These are phyloP conservation scores for Talaromyces verruculosus DNA, from an alignment of 2,329 filamentous ascomycete genomes.

Conservation along the genomic window DNA sequence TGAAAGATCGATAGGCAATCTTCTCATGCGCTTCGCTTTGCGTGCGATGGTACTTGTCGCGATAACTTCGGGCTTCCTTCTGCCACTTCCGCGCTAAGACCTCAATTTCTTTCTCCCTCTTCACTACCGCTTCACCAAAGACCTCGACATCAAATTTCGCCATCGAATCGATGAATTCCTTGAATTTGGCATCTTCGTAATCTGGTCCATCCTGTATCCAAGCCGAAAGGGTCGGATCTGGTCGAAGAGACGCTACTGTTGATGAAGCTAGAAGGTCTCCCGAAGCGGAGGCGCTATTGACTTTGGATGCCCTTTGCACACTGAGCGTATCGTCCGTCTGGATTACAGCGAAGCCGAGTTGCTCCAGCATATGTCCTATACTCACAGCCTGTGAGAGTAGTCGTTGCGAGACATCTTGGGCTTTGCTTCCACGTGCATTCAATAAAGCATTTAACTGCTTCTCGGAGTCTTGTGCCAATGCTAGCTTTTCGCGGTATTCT, in stretches of 20 bases:
- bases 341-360: slow-evolving; percentile 78
- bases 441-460: slow-evolving; percentile 54
- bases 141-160: slow-evolving; percentile 78
- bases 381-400: slow-evolving; percentile 82
- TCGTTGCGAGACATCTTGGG: slow-evolving; percentile 80
- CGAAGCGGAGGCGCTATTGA: slow-evolving; percentile 41
- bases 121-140: slow-evolving; percentile 81
- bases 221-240: slow-evolving; percentile 71
- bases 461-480: slow-evolving; percentile 33
- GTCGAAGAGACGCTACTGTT: slow-evolving; percentile 36
- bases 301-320: slow-evolving; percentile 68
- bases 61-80: slow-evolving; percentile 80
- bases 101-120: slow-evolving; percentile 90
- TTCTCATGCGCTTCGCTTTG: slow-evolving; percentile 91
- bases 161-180: slow-evolving; percentile 69
- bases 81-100: slow-evolving; percentile 91
- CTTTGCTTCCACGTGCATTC: slow-evolving; percentile 68
- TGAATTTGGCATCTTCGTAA: slow-evolving; percentile 71
- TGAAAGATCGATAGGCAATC: slow-evolving; percentile 93
- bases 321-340: slow-evolving; percentile 71
- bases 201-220: slow-evolving; percentile 73
- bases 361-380: slow-evolving; percentile 77
- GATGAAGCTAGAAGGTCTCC: slow-evolving; percentile 40
- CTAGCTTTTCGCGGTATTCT: slow-evolving; percentile 62
- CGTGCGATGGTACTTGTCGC: slow-evolving; percentile 77